Evolutionary conservation across 1,284 basidiomycete species (phyloP).

Genomic region (Marasmius oreades): DNA sequence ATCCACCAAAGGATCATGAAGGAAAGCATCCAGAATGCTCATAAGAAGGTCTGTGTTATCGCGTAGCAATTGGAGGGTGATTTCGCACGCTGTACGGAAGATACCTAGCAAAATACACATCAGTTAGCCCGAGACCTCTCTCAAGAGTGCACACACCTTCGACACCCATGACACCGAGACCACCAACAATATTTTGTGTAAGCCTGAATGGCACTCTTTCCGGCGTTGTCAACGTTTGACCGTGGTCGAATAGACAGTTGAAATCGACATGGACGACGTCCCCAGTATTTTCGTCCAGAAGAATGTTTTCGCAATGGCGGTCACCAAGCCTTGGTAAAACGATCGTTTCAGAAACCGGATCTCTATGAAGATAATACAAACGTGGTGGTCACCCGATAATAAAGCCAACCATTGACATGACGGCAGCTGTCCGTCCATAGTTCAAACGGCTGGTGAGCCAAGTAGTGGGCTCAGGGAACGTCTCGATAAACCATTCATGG

Average conservation of each 20-base stretch:
- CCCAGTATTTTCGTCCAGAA: slow-evolving; percentile 87
- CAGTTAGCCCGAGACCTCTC: background rate
- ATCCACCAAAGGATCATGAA: slow-evolving; percentile 96
- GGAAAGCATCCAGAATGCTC: slow-evolving; percentile 95
- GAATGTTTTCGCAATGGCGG: slow-evolving; percentile 95
- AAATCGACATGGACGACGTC: slow-evolving; percentile 98
- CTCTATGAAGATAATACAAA: background rate
- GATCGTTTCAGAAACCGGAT: background rate
- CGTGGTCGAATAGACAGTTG: slow-evolving; percentile 98
- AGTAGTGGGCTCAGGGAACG: slow-evolving; percentile 93
- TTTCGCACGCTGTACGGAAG: slow-evolving; percentile 91
- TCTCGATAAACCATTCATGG: slow-evolving; percentile 97
- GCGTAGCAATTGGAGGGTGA: slow-evolving; percentile 85
- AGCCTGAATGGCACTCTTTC: slow-evolving; percentile 95
- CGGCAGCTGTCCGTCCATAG: slow-evolving; percentile 89
- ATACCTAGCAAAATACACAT: slow-evolving; percentile 52
- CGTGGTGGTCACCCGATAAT: slow-evolving; percentile 79
- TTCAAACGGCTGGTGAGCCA: slow-evolving; percentile 89
- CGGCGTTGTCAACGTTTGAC: slow-evolving; percentile 84
- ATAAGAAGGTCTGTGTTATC: slow-evolving; percentile 93
- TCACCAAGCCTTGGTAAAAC: slow-evolving; percentile 79
- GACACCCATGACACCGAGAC: slow-evolving; percentile 89
- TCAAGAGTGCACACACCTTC: slow-evolving; percentile 57
- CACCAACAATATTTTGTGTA: slow-evolving; percentile 93
- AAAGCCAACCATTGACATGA: slow-evolving; percentile 99